A percentile compares a stretch with the other conserved stretches of the same genome.
Evolutionary conservation across 2,329 filamentous ascomycete species (phyloP).

Genomic region (Rhynchosporium agropyri): DNA sequence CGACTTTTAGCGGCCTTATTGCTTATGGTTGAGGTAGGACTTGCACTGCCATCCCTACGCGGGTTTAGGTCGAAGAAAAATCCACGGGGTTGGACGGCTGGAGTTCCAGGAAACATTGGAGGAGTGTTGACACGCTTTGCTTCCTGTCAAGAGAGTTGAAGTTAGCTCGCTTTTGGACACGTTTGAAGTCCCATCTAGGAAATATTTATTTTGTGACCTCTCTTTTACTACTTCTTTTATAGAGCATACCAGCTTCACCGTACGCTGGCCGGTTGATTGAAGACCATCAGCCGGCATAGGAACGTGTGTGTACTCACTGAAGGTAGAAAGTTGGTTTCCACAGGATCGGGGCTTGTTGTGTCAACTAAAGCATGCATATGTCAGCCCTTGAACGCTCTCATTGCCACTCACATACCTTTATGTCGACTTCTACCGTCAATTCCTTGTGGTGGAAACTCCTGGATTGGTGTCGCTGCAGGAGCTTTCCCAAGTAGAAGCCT

Average conservation of each 20-base stretch:
- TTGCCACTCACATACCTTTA: constrained; percentile 25
- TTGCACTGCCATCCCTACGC: constrained; percentile 15
- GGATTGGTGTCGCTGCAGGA: constrained; percentile 36
- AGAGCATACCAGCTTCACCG: background rate
- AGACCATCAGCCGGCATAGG: background rate
- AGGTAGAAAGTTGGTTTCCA: constrained; percentile 36
- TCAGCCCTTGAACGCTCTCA: background rate
- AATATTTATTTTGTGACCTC: background rate
- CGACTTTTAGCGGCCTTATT: constrained; percentile 1
- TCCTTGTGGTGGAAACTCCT: constrained; percentile 27
- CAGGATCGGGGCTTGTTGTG: constrained; percentile 32
- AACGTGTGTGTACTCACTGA: constrained; percentile 34
- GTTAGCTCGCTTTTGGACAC: background rate
- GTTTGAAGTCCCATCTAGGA: background rate
- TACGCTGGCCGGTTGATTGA: background rate
- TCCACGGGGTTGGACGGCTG: constrained; percentile 26
- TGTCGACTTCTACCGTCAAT: constrained; percentile 27
- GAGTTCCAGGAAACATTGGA: constrained; percentile 30
- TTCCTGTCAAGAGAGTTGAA: constrained; percentile 30
- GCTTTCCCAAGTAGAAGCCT: constrained; percentile 39
- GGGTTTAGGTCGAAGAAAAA: constrained; percentile 39
- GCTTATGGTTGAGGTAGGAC: background rate
- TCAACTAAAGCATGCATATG: constrained; percentile 31
- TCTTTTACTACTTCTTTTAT: background rate
- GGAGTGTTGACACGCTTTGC: constrained; percentile 42